A percentile compares a stretch with the other conserved stretches of the same genome.
phyloP scores from a whole-genome alignment of 1,284 basidiomycete genomes.

The Sanghuangporus weigelae region DNA sequence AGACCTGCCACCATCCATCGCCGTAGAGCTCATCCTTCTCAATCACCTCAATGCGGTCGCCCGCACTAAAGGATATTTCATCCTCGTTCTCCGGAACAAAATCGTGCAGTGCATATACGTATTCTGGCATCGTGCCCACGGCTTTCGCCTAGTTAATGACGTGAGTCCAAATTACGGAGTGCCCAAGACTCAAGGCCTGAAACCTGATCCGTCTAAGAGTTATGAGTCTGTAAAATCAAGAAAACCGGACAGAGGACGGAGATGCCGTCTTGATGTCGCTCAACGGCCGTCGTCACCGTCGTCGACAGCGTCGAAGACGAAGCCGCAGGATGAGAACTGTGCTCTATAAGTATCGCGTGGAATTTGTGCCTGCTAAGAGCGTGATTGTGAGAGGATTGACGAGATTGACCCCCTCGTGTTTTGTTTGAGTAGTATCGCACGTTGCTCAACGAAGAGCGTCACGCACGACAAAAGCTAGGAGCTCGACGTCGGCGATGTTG shows the following conservation, averaged over 20 bases:
- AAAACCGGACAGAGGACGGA: neutral
- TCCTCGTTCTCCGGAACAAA: conserved; percentile 92
- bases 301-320: conserved; percentile 5
- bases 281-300: neutral
- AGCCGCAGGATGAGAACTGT: conserved; percentile 5
- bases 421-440: neutral
- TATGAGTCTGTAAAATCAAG: neutral
- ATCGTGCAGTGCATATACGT: conserved; percentile 80
- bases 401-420: neutral
- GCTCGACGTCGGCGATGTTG: neutral
- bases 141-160: neutral
- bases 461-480: neutral
- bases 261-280: neutral
- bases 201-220: neutral
- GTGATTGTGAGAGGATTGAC: neutral
- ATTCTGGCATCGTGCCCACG: conserved; percentile 36
- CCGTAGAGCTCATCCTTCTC: conserved; percentile 93
- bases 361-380: neutral
- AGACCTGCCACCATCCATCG: conserved; percentile 99
- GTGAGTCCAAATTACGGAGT: neutral
- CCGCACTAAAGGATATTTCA: conserved; percentile 83
- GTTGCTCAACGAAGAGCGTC: neutral
- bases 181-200: neutral
- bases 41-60: conserved; percentile 84
- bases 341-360: neutral